phyloP scores from a whole-genome alignment of 2,329 filamentous ascomycete species.

The Penicillium sp. region DNA sequence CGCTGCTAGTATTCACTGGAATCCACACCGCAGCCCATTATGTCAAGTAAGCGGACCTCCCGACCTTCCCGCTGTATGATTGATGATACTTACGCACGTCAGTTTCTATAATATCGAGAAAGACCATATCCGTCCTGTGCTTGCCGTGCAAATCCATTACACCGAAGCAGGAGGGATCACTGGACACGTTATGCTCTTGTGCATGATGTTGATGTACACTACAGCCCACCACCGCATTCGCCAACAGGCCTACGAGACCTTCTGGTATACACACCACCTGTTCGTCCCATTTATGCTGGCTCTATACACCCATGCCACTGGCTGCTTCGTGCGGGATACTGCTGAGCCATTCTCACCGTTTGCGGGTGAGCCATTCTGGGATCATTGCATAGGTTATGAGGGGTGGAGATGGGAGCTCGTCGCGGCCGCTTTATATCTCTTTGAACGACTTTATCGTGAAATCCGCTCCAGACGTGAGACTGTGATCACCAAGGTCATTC shows the following conservation, averaged over 20 bases:
- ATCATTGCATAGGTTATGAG: conserved; percentile 89
- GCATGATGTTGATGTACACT: conserved; percentile 98
- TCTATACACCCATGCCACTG: conserved; percentile 92
- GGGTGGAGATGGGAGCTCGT: conserved; percentile 97
- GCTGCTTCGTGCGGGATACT: conserved; percentile 92
- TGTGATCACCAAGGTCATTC: conserved; percentile 87
- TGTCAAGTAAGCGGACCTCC: conserved; percentile 69
- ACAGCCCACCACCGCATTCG: conserved; percentile 90
- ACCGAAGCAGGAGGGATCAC: conserved; percentile 85
- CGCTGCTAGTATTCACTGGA: conserved; percentile 76
- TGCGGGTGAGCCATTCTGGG: conserved; percentile 77
- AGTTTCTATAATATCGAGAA: conserved; percentile 95
- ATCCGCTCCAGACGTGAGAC: conserved; percentile 79
- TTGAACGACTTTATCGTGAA: conserved; percentile 88
- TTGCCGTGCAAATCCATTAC: conserved; percentile 89
- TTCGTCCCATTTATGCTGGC: conserved; percentile 93
- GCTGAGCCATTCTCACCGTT: conserved; percentile 73
- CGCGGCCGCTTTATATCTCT: conserved; percentile 78
- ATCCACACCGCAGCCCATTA: conserved; percentile 81
- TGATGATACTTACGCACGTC: conserved; percentile 24
- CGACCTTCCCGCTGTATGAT: background rate
- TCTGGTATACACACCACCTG: conserved; percentile 99
- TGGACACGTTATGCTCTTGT: conserved; percentile 96
- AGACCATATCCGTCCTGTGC: conserved; percentile 72
- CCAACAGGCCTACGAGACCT: conserved; percentile 95